Base-by-base conservation (phyloP, 345 rosid species). In the Adansonia digitata region DNA sequence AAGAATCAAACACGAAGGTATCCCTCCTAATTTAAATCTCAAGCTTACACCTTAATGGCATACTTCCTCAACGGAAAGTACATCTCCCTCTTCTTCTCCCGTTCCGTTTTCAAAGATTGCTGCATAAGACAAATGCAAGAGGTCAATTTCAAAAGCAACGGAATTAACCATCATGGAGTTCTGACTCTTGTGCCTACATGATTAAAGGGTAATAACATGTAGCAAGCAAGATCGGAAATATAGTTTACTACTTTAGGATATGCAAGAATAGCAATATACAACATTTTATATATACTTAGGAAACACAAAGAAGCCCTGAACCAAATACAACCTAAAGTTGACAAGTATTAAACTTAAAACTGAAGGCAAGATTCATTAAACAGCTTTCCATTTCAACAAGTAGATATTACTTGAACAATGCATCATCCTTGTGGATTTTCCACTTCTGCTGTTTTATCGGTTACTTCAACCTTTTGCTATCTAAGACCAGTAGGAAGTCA, bases 31-130 rank as follows among this genome's bases (percentile, higher is more conserved):
- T 35, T 42, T 39, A 39, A 64, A 61, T 37, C 40, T 26, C 26
- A 8, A 17, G 37, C 63, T 73, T 84, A 84, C 29, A 80, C 85
- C 83, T 84, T 86, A 46, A 84, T 78, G 66, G 87, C 87, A 72
- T 87, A 88, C 83, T 88, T 90, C 82, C 95, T 86, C 82, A 83
- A 13, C 1, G 95, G 93, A 69, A 83, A 90, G 81, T 90, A 88
- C 84, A 88, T 85, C 78, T 87, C 92, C 40, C 78, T 83, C 88
- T 87, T 88, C 88, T 83, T 88, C 81, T 90, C 91, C 0, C 91
- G 84, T 77, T 86, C 89, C 0, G 93, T 90, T 82, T 90, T 90
- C 86, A 88, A 40, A 8, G 95, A 88, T 77, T 68, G 68, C 91
- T 90, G 75, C 74, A 55, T 34, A 42, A 64, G 34, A 65, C 75